Percentiles rank a stretch among this genome's conserved stretches.
Evolutionary conservation across 192 early-diverging fungal genomes (phyloP).

Genomic region (Coemansia sp.): DNA sequence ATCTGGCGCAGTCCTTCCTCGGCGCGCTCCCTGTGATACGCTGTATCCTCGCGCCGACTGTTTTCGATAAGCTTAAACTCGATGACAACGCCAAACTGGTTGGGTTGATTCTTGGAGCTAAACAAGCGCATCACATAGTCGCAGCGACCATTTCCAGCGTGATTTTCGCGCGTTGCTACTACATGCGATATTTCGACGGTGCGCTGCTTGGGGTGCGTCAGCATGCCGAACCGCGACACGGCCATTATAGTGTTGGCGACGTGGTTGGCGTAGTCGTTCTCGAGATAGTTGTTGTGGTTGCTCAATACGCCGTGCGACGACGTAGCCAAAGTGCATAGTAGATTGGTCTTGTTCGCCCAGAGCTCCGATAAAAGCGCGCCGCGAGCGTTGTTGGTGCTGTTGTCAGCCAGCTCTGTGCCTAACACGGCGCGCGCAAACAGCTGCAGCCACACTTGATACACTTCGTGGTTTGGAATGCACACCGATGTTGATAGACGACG

Average conservation of each 20-base stretch:
- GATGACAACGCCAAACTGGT: slow-evolving; percentile 39
- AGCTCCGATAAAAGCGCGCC: slow-evolving; percentile 29
- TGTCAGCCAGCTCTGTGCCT: slow-evolving; percentile 28
- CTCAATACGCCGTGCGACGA: slow-evolving; percentile 39
- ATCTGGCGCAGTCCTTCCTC: slow-evolving; percentile 24
- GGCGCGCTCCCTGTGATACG: slow-evolving; percentile 16
- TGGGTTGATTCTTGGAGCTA: slow-evolving; percentile 26
- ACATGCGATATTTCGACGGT: background rate
- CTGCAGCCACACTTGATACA: slow-evolving; percentile 26
- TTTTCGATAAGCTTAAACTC: slow-evolving; percentile 41
- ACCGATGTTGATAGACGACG: slow-evolving; percentile 18
- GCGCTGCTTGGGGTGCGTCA: slow-evolving; percentile 9
- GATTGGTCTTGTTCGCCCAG: slow-evolving; percentile 25
- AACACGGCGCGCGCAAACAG: slow-evolving; percentile 34
- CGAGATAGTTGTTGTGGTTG: slow-evolving; percentile 40
- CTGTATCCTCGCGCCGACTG: slow-evolving; percentile 11
- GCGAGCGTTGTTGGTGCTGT: slow-evolving; percentile 26
- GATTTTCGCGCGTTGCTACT: slow-evolving; percentile 15
- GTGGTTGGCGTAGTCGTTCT: slow-evolving; percentile 51
- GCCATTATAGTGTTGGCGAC: slow-evolving; percentile 40
- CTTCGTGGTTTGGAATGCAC: slow-evolving; percentile 43
- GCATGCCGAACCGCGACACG: slow-evolving; percentile 34
- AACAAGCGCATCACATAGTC: slow-evolving; percentile 23
- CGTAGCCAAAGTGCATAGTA: slow-evolving; percentile 25
- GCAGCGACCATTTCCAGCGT: slow-evolving; percentile 16